These are phyloP conservation scores for Aureobasidium sp. DNA, from an alignment of 2,329 filamentous ascomycete genomes.

Conservation along the genomic window DNA sequence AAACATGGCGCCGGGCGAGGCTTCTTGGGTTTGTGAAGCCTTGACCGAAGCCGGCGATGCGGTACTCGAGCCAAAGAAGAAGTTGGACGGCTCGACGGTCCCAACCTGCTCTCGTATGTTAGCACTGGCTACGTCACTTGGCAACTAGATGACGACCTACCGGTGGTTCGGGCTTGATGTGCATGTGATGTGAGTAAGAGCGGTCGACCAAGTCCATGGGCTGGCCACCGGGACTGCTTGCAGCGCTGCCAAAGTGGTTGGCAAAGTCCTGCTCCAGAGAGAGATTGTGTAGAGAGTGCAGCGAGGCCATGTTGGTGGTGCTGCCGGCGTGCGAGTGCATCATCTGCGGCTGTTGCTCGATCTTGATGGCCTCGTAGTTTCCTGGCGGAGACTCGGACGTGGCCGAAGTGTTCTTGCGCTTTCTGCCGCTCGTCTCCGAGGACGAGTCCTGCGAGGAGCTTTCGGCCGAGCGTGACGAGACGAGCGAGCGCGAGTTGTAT, in stretches of 20 bases:
- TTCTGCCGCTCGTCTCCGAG: conserved; percentile 32
- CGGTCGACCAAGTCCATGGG: conserved; percentile 7
- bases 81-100: conserved; percentile 16
- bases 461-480: conserved; percentile 27
- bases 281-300: conserved; percentile 26
- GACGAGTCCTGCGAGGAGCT: conserved; percentile 35
- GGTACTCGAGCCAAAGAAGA: conserved; percentile 16
- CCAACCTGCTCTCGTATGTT: conserved; percentile 8
- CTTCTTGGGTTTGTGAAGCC: conserved; percentile 15
- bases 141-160: background rate
- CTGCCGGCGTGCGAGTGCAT: background rate
- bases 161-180: conserved; percentile 15
- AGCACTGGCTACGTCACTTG: background rate
- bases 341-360: background rate
- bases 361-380: conserved; percentile 12
- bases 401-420: conserved; percentile 32
- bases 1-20: conserved; percentile 27
- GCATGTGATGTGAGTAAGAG: background rate
- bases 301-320: conserved; percentile 13
- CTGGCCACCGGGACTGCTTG: conserved; percentile 41
- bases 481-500: conserved; percentile 15
- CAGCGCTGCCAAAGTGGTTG: conserved; percentile 48
- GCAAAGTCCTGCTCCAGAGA: conserved; percentile 28
- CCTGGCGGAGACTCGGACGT: conserved; percentile 29
- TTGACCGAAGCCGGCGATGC: conserved; percentile 16